phyloP scores from a whole-genome alignment of 1,139 yeast genomes.

The Suhomyces atakaporum region DNA sequence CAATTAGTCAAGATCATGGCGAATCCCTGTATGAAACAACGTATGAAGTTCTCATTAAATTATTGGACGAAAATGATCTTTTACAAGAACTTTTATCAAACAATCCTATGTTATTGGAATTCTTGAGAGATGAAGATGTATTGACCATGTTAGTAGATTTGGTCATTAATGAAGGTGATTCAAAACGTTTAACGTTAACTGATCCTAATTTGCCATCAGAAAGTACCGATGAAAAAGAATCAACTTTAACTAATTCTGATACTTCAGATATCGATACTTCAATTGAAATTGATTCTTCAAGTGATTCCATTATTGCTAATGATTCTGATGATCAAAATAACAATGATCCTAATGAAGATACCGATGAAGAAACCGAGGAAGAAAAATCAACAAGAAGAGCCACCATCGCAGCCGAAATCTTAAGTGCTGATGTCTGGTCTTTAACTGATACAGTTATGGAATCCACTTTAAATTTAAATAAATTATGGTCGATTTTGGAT shows the following conservation, averaged over 20 bases:
- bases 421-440: conserved; percentile 94
- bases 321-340: conserved; percentile 30
- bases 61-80: conserved; percentile 84
- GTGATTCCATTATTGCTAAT: conserved; percentile 7
- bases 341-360: conserved; percentile 22
- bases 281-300: conserved; percentile 5
- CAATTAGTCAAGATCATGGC: conserved; percentile 30
- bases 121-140: conserved; percentile 72
- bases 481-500: conserved; percentile 80
- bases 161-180: conserved; percentile 53
- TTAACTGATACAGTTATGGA: conserved; percentile 90
- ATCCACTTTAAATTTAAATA: conserved; percentile 60
- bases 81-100: conserved; percentile 83
- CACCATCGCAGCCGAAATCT: conserved; percentile 85
- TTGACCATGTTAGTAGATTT: conserved; percentile 66
- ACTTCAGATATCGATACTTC: too few relatives aligned
- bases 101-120: conserved; percentile 79
- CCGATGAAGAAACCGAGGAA: conserved; percentile 39
- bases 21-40: conserved; percentile 21
- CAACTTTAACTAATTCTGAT: conserved; percentile 1
- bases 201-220: conserved; percentile 3
- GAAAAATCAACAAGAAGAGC: conserved; percentile 70
- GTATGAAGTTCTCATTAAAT: conserved; percentile 54
- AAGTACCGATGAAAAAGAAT: too few relatives aligned
- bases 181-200: conserved; percentile 4